These are phyloP conservation scores for Lentinula raphanica DNA, from an alignment of 768 basidiomycete species.

Conservation along the genomic window DNA sequence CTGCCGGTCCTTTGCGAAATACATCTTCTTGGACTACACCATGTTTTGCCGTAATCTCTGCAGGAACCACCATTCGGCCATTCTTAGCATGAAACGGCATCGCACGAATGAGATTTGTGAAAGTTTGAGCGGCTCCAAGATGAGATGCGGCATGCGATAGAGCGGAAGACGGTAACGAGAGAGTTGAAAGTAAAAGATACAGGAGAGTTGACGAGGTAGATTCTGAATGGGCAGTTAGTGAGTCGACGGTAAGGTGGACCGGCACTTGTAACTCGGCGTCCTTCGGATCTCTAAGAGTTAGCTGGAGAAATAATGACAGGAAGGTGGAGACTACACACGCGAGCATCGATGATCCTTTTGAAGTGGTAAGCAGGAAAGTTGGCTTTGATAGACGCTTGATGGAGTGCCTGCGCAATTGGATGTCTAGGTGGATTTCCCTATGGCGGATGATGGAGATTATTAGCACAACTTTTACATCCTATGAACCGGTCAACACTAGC, in stretches of 20 bases:
- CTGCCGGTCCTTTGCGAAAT: conserved; percentile 50
- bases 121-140: conserved; percentile 68
- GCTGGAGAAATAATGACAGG: conserved; percentile 7
- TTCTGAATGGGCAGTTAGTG: conserved; percentile 69
- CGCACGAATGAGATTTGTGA: conserved; percentile 67
- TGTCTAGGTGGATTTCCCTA: conserved; percentile 76
- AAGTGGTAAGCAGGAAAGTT: conserved; percentile 56
- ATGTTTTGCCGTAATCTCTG: conserved; percentile 75
- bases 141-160: conserved; percentile 79
- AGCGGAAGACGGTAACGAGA: conserved; percentile 46
- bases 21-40: conserved; percentile 78
- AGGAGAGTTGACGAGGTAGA: conserved; percentile 74
- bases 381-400: conserved; percentile 44
- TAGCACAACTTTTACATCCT: too few relatives aligned
- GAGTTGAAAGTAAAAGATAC: conserved; percentile 69
- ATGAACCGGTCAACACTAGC: conserved; percentile 7
- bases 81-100: conserved; percentile 73
- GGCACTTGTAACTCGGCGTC: conserved; percentile 62
- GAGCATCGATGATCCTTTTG: conserved; percentile 78
- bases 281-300: conserved; percentile 33
- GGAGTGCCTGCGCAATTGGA: conserved; percentile 72
- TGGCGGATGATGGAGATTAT: conserved; percentile 15
- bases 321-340: conserved; percentile 42
- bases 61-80: conserved; percentile 71
- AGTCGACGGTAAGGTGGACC: conserved; percentile 62